Conservation (phyloP, 345 rosid species). For the Conringia planisiliqua region DNA sequence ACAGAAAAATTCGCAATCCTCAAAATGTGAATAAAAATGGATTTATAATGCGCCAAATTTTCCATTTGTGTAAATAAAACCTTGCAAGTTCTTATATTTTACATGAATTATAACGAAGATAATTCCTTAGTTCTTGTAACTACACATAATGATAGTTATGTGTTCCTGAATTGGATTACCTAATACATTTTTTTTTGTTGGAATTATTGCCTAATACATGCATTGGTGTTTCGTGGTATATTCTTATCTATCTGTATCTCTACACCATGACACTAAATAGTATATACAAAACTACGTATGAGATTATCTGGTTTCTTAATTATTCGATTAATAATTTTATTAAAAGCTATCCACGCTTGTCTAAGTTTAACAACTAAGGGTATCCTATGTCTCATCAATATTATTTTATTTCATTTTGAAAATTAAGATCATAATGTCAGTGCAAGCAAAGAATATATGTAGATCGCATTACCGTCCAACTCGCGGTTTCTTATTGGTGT, state of each 20-base stretch:
- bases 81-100: background rate
- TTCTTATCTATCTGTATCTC: constrained; percentile 15
- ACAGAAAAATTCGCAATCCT: background rate
- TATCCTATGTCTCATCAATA: constrained; percentile 26
- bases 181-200: too few species aligned
- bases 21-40: background rate
- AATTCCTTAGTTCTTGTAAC: background rate
- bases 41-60: background rate
- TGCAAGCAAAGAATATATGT: constrained; percentile 27
- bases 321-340: constrained; percentile 11
- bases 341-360: constrained; percentile 24
- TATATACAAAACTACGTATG: constrained; percentile 17
- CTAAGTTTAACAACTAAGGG: constrained; percentile 17
- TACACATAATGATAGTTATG: background rate
- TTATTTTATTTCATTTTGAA: background rate
- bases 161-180: too few species aligned
- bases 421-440: constrained; percentile 21
- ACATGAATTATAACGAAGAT: background rate
- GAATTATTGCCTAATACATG: background rate
- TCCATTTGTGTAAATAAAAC: background rate
- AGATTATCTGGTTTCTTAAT: constrained; percentile 14
- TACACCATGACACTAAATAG: background rate
- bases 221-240: constrained; percentile 5
- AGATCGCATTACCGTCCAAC: constrained; percentile 36
- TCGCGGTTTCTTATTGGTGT: background rate